Evolutionary conservation across 495 filamentous ascomycete genomes (phyloP).

Genomic region (Podospora pseudopauciseta): DNA sequence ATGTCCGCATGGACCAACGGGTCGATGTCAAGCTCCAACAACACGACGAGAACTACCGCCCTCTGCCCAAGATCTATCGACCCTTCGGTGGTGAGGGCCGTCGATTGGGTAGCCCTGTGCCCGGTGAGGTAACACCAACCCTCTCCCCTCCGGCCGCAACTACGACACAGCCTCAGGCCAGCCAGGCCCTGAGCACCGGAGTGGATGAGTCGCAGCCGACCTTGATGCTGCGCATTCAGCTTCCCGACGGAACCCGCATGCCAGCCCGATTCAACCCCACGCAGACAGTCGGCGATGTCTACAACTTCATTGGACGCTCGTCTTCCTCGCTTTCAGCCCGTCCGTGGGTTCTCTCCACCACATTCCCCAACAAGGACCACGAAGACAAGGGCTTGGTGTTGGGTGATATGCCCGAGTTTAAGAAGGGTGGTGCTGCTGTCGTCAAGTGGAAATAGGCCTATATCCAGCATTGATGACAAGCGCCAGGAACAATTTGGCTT

Average conservation of each 20-base stretch:
- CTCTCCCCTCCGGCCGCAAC: conserved; percentile 37
- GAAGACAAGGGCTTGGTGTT: conserved; percentile 65
- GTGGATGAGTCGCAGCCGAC: conserved; percentile 75
- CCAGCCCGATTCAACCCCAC: conserved; percentile 86
- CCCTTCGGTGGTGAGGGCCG: conserved; percentile 81
- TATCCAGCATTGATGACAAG: too few relatives aligned
- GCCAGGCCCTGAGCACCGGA: conserved; percentile 41
- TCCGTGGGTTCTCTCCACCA: conserved; percentile 82
- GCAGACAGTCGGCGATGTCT: conserved; percentile 88
- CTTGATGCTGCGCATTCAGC: conserved; percentile 77
- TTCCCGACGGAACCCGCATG: conserved; percentile 84
- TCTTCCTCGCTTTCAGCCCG: conserved; percentile 56
- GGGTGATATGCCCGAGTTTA: conserved; percentile 80
- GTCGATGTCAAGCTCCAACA: conserved; percentile 88
- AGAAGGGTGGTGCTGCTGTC: conserved; percentile 72
- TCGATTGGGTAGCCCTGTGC: conserved; percentile 87
- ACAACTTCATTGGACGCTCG: conserved; percentile 72
- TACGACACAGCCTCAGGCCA: neutral
- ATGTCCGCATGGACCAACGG: conserved; percentile 77
- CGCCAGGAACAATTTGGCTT: too few relatives aligned
- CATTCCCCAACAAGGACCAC: conserved; percentile 92
- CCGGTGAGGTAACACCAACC: conserved; percentile 53
- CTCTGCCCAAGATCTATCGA: conserved; percentile 79
- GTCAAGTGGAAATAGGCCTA: conserved; percentile 65
- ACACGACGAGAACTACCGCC: conserved; percentile 77